Conservation (phyloP, 345 rosid species). For the Pseudoturritis turrita region DNA sequence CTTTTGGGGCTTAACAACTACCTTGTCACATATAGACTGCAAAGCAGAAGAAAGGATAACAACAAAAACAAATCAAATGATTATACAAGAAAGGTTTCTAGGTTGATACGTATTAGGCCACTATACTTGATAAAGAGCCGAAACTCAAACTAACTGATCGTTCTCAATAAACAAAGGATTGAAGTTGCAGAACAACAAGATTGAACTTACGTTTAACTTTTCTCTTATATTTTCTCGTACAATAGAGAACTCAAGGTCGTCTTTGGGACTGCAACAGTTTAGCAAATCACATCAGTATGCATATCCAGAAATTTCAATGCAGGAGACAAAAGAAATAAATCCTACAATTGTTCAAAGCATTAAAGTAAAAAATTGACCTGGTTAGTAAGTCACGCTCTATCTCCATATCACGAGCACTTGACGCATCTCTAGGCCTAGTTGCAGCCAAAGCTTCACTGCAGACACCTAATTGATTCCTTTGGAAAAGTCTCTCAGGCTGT, state of each 20-base stretch:
- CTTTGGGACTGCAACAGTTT: conserved; percentile 62
- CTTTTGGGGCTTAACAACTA: conserved; percentile 63
- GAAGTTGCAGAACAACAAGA: neutral
- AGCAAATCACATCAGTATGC: conserved; percentile 9
- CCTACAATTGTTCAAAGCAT: neutral
- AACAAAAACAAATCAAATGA: neutral
- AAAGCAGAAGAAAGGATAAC: conserved; percentile 1
- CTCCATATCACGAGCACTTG: conserved; percentile 67
- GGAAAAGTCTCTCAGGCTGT: conserved; percentile 99
- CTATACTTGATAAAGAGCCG: neutral
- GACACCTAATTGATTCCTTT: conserved; percentile 61
- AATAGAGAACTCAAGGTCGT: conserved; percentile 82
- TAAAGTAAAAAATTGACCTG: conserved; percentile 40
- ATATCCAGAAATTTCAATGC: neutral
- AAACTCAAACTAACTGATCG: neutral
- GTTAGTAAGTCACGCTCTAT: conserved; percentile 75
- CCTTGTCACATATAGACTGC: conserved; percentile 64
- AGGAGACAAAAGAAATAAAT: neutral
- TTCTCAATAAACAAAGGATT: neutral
- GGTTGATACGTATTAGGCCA: neutral
- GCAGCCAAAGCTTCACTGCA: conserved; percentile 94
- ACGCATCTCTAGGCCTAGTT: conserved; percentile 79
- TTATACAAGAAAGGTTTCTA: neutral
- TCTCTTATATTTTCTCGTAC: conserved; percentile 80
- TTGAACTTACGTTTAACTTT: conserved; percentile 63